These are phyloP conservation scores for Coemansia sp. DNA, from an alignment of 192 early-diverging fungal genomes.

Conservation along the genomic window DNA sequence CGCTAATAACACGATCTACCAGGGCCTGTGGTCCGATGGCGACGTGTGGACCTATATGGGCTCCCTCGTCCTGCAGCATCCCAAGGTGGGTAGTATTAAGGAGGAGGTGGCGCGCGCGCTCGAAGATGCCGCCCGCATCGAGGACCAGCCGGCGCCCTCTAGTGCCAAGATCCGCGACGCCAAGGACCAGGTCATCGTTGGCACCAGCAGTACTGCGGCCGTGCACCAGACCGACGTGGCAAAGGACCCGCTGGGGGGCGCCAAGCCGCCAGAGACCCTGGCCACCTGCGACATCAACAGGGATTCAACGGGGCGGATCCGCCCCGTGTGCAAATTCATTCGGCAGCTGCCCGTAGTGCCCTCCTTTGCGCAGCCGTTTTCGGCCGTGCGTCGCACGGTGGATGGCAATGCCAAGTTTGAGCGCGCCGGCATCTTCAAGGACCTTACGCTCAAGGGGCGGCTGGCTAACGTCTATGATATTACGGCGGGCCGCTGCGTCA, in stretches of 20 bases:
- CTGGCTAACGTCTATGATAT: conserved; percentile 36
- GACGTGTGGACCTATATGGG: conserved; percentile 52
- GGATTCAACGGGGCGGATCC: conserved; percentile 29
- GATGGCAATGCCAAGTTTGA: conserved; percentile 33
- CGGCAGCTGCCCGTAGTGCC: conserved; percentile 46
- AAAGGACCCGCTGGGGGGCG: conserved; percentile 26
- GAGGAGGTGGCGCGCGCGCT: conserved; percentile 40
- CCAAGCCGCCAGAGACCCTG: conserved; percentile 41
- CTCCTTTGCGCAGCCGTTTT: conserved; percentile 38
- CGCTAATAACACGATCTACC: conserved; percentile 53
- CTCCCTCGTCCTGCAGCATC: conserved; percentile 49
- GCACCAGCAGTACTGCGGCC: not conserved
- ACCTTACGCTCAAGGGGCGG: conserved; percentile 30
- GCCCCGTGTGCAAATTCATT: conserved; percentile 45
- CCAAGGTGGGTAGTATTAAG: conserved; percentile 38
- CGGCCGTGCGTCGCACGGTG: conserved; percentile 34
- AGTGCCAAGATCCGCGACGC: not conserved
- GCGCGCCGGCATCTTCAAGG: conserved; percentile 41
- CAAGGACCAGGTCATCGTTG: not conserved
- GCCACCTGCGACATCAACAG: conserved; percentile 49
- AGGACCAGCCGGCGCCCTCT: not conserved
- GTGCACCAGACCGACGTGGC: too few species aligned
- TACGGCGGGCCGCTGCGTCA: conserved; percentile 32
- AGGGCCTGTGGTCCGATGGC: conserved; percentile 52
- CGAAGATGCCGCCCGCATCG: conserved; percentile 28